Evolutionary conservation across 331 rosid genomes (phyloP), one percentile per base, ranked within the genome.

Genomic region (Rhamnella rubrinervis): DNA sequence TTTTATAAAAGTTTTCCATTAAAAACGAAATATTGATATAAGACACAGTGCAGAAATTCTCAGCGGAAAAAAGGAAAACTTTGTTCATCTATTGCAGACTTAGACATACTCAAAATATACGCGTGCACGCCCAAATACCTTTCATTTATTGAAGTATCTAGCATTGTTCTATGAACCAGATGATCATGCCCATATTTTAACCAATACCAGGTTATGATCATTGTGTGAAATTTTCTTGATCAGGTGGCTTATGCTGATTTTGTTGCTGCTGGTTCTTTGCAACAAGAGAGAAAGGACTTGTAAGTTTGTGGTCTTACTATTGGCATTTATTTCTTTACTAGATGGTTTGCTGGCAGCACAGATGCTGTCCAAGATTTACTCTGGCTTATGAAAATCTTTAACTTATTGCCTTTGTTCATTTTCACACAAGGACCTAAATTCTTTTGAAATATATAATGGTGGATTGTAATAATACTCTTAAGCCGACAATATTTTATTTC

Each of bases 251-350:
- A 87, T 71, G 78, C 85, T 47, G 97, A 93, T 67, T 91, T 88
- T 69, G 89, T 93, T 67, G 81, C 96, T 21, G 89, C 89, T 71
- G 95, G 98, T 64, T 88, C 98, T 93, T 64, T 62, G 95, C 92
- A 38, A 95, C 97, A 51, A 87, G 97, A 78, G 98, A 90, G 78
- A 93, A 84, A 84, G 98, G 97, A 75, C 75, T 88, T 59, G 98
- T 93, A 83, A 93, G 97, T 84, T 74, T 61, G 38, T 80, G 61
- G 59, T 55, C 68, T 70, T 66, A 23, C 12, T 16, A 51, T 44
- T 51, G 8, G 10, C 53, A 68, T 49, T 70, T 20, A 46, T 53
- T 72, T 50, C 41, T 65, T 55, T 55, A n/a, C 72, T 28, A 1
- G 26, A 18, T 11, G 28, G 10, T 60, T 60, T 14, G 26, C 23